Evolutionary conservation across 805 yeast genomes (phyloP).

Genomic region (Cyberlindnera suaveolens): DNA sequence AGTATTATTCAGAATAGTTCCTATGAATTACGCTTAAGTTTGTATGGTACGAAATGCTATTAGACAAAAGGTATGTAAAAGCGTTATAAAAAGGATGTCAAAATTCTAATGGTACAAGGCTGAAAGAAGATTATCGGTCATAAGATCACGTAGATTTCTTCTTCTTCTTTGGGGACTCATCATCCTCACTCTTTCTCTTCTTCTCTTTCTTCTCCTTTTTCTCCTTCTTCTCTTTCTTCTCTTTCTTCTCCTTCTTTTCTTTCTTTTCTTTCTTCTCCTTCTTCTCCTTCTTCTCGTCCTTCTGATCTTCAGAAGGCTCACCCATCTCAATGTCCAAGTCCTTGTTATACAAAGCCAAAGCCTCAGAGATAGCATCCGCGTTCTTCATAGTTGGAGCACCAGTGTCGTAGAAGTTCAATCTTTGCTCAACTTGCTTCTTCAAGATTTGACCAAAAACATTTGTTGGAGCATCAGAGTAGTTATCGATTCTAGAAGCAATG

Average conservation of each 20-base stretch:
- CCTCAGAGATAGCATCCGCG: conserved; percentile 88
- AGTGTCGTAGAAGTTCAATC: conserved; percentile 91
- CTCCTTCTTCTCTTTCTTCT: conserved; percentile 35
- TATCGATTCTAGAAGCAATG: conserved; percentile 97
- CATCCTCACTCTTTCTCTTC: conserved; percentile 10
- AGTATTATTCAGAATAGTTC: too few relatives aligned
- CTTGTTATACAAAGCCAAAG: conserved; percentile 56
- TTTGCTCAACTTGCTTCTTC: conserved; percentile 96
- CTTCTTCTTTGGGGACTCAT: conserved; percentile 11
- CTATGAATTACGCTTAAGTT: too few relatives aligned
- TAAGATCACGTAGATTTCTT: conserved; percentile 1
- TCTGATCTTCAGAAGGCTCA: conserved; percentile 31
- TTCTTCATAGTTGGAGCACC: conserved; percentile 97
- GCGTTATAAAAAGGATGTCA: not conserved
- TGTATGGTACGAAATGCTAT: not conserved
- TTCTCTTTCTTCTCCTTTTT: conserved; percentile 22
- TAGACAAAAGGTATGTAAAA: conserved; percentile 1
- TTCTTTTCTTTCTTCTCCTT: conserved; percentile 46
- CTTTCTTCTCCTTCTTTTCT: conserved; percentile 44
- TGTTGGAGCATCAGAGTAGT: conserved; percentile 91
- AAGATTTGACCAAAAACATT: conserved; percentile 84
- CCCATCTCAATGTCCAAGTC: conserved; percentile 40
- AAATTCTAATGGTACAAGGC: conserved; percentile 2
- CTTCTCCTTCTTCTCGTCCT: conserved; percentile 33
- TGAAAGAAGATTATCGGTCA: not conserved